A percentile compares a stretch with the other conserved stretches of the same genome.
These are phyloP conservation scores for Bodo saltans DNA, from an alignment of 78 protist genomes.

Conservation along the genomic window DNA sequence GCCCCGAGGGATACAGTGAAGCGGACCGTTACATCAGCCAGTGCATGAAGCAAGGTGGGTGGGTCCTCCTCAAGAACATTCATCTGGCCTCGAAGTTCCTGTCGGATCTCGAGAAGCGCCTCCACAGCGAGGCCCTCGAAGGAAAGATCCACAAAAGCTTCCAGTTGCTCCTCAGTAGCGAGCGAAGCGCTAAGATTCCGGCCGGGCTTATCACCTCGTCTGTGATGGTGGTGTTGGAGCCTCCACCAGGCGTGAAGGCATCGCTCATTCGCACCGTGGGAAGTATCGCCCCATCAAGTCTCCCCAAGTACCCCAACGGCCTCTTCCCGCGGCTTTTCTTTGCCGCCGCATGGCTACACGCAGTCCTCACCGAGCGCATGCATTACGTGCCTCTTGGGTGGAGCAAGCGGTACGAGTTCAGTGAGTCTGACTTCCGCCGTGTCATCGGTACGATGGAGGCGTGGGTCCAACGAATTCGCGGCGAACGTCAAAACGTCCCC, in stretches of 20 bases:
- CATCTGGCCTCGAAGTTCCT: conserved; percentile 94
- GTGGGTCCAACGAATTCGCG: conserved; percentile 75
- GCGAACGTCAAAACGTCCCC: conserved; percentile 24
- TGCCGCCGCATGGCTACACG: conserved; percentile 92
- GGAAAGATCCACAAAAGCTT: conserved; percentile 49
- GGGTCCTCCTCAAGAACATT: conserved; percentile 96
- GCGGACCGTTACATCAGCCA: conserved; percentile 78
- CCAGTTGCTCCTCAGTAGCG: conserved; percentile 88
- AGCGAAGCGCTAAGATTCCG: conserved; percentile 80
- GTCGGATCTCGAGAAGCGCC: conserved; percentile 75
- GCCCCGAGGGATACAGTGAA: conserved; percentile 81
- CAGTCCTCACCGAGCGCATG: conserved; percentile 82
- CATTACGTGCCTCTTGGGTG: conserved; percentile 93
- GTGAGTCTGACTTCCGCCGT: conserved; percentile 76
- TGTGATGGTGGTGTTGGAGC: conserved; percentile 78
- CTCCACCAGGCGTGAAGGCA: conserved; percentile 89
- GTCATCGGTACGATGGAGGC: conserved; percentile 78
- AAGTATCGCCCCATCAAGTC: conserved; percentile 3
- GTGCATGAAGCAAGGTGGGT: conserved; percentile 76
- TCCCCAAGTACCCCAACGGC: too few species aligned
- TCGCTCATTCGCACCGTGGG: conserved; percentile 57
- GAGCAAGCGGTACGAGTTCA: conserved; percentile 87
- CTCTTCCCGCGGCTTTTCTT: conserved; percentile 81
- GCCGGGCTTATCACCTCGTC: conserved; percentile 75
- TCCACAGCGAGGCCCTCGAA: conserved; percentile 53